These are phyloP conservation scores for Phytophthora melonis DNA, from an alignment of 352 stramenopile genomes.

Conservation along the genomic window DNA sequence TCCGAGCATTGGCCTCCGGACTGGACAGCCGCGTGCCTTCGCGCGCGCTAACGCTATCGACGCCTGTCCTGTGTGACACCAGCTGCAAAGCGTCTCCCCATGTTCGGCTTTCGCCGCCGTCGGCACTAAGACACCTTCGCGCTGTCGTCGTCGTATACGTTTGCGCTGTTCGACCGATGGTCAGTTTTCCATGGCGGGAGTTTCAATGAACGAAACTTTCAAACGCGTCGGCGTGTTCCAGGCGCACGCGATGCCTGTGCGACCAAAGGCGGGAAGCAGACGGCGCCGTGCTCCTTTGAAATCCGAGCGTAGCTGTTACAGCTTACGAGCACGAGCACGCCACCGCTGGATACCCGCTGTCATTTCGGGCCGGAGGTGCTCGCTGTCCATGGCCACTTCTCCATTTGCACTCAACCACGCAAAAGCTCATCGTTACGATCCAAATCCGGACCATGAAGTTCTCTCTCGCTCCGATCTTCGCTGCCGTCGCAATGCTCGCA, in stretches of 20 bases:
- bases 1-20: constrained; percentile 8
- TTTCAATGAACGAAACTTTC: constrained; percentile 20
- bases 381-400: constrained; percentile 20
- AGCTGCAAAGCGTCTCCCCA: neutral
- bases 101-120: neutral
- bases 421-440: neutral
- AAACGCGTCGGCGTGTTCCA: constrained; percentile 13
- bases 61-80: constrained; percentile 4
- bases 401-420: constrained; percentile 26
- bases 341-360: constrained; percentile 26
- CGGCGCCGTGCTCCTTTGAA: constrained; percentile 11
- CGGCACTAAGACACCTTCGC: neutral
- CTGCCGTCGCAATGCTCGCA: constrained; percentile 29
- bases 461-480: constrained; percentile 26
- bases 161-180: neutral
- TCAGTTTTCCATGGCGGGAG: constrained; percentile 17
- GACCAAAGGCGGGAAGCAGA: constrained; percentile 22
- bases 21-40: constrained; percentile 2
- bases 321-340: constrained; percentile 10
- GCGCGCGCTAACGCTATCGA: neutral
- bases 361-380: constrained; percentile 8
- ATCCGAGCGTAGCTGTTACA: constrained; percentile 33
- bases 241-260: constrained; percentile 9
- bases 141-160: neutral
- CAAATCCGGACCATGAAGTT: constrained; percentile 46